Evolutionary conservation across 2,329 filamentous ascomycete species (phyloP).

Genomic region (Lachnellula hyalina): DNA sequence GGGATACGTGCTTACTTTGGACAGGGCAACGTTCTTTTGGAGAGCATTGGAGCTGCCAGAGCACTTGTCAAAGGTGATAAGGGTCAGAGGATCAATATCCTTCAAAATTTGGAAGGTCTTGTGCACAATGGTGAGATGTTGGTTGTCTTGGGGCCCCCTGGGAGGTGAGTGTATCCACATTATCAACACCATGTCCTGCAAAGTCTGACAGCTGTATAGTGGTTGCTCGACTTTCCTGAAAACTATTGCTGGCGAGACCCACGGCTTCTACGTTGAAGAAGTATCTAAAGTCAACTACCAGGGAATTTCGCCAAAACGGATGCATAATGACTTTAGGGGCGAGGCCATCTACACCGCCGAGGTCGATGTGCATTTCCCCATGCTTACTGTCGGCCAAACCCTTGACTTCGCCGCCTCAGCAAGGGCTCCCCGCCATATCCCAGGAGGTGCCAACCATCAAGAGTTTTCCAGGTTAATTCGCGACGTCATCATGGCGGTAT

Average conservation of each 20-base stretch:
- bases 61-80: constrained; percentile 43
- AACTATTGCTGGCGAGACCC: constrained; percentile 51
- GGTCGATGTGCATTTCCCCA: constrained; percentile 69
- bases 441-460: constrained; percentile 53
- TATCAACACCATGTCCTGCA: background rate
- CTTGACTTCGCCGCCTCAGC: constrained; percentile 67
- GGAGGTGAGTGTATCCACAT: constrained; percentile 44
- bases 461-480: constrained; percentile 50
- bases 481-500: constrained; percentile 67
- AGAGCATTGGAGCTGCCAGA: constrained; percentile 37
- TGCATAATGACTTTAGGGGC: constrained; percentile 58
- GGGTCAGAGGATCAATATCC: constrained; percentile 46
- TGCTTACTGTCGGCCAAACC: constrained; percentile 69
- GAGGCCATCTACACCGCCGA: constrained; percentile 73
- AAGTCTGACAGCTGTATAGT: constrained; percentile 28
- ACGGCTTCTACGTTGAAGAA: constrained; percentile 50
- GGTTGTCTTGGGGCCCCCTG: constrained; percentile 62
- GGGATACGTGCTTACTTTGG: background rate
- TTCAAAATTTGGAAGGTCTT: constrained; percentile 58
- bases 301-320: constrained; percentile 45
- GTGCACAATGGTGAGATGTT: constrained; percentile 61
- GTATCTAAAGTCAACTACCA: constrained; percentile 56
- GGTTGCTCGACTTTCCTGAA: constrained; percentile 63
- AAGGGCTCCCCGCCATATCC: constrained; percentile 53
- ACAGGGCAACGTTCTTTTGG: constrained; percentile 49